These are phyloP conservation scores for Drechslerella coelobrocha DNA, from an alignment of 2,329 filamentous ascomycete species.

Conservation along the genomic window DNA sequence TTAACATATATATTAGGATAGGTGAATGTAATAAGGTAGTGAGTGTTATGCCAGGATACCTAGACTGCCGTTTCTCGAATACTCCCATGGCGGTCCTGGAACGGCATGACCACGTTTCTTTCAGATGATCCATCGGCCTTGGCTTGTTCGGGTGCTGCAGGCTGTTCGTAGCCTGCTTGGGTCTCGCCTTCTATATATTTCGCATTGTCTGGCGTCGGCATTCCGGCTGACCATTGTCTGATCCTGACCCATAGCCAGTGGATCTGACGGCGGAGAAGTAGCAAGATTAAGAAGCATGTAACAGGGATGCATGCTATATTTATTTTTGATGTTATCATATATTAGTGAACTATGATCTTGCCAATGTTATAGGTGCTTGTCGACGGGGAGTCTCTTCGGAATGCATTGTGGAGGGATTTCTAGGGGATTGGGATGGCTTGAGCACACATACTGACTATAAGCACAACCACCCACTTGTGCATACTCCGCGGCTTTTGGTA, in stretches of 20 bases:
- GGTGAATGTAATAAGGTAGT: no score
- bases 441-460: conserved; percentile 27
- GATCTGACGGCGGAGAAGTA: conserved; percentile 26
- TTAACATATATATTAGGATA: no score
- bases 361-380: neutral
- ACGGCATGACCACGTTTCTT: conserved; percentile 30
- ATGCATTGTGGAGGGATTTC: conserved; percentile 13
- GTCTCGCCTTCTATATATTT: conserved; percentile 7
- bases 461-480: conserved; percentile 28
- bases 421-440: no score
- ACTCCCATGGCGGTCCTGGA: conserved; percentile 19
- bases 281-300: conserved; percentile 13
- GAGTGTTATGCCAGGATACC: no score
- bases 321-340: neutral
- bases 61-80: neutral
- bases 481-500: conserved; percentile 16
- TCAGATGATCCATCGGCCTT: conserved; percentile 36
- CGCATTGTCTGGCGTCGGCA: conserved; percentile 23
- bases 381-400: no score
- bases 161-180: conserved; percentile 1
- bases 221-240: conserved; percentile 20
- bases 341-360: neutral
- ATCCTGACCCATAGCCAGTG: conserved; percentile 24
- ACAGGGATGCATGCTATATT: conserved; percentile 24
- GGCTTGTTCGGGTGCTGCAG: conserved; percentile 6